A percentile compares a stretch with the other conserved stretches of the same genome.
Evolutionary conservation across 2,329 filamentous ascomycete genomes (phyloP).

Genomic region (Claviceps paspali): DNA sequence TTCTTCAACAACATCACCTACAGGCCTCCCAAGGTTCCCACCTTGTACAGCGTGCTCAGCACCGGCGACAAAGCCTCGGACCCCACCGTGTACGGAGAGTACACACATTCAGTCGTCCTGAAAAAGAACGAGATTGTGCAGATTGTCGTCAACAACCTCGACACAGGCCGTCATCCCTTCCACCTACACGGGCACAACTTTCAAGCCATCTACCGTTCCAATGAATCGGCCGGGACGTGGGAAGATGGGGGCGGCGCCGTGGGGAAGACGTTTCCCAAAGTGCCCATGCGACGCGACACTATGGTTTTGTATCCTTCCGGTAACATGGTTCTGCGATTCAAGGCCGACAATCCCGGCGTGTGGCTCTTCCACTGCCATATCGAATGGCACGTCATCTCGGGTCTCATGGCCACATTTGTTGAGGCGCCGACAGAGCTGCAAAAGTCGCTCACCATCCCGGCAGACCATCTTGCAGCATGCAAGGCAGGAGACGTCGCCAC

Average conservation of each 20-base stretch:
- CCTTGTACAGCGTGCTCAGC: slow-evolving; percentile 60
- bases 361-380: slow-evolving; percentile 73
- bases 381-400: slow-evolving; percentile 58
- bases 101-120: slow-evolving; percentile 53
- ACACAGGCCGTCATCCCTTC: slow-evolving; percentile 58
- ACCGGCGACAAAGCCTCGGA: slow-evolving; percentile 43
- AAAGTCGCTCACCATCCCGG: slow-evolving; percentile 41
- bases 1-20: slow-evolving; percentile 72
- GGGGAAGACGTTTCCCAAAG: slow-evolving; percentile 28
- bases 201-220: slow-evolving; percentile 48
- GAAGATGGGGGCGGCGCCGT: slow-evolving; percentile 28
- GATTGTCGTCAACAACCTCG: slow-evolving; percentile 62
- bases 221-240: slow-evolving; percentile 41
- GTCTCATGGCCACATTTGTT: slow-evolving; percentile 49
- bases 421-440: slow-evolving; percentile 51
- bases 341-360: slow-evolving; percentile 51
- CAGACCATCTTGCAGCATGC: slow-evolving; percentile 43
- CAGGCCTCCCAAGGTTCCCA: slow-evolving; percentile 57
- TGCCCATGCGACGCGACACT: slow-evolving; percentile 55
- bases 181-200: slow-evolving; percentile 67
- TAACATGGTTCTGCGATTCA: slow-evolving; percentile 53
- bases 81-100: slow-evolving; percentile 47
- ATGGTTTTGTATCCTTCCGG: slow-evolving; percentile 49
- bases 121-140: slow-evolving; percentile 54
- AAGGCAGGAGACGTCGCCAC: slow-evolving; percentile 32